Conservation (phyloP, 2,329 filamentous ascomycete genomes). For the Alternaria hordeiaustralica region DNA sequence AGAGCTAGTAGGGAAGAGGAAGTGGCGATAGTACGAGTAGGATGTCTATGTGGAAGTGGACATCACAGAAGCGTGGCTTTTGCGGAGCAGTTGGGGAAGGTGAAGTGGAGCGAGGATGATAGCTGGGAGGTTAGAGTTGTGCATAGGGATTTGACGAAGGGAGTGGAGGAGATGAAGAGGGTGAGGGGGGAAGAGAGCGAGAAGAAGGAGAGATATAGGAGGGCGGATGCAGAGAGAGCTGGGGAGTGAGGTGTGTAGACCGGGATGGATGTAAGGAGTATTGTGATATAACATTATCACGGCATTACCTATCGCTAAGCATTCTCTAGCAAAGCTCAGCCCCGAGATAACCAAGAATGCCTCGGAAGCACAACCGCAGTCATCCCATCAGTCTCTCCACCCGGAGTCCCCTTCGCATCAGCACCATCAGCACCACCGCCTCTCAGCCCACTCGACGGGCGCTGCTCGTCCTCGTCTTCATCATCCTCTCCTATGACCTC, state of each 20-base stretch:
- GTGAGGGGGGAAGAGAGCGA: background rate
- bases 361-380: background rate
- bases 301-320: rapidly evolving
- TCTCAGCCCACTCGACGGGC: background rate
- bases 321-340: background rate
- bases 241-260: background rate
- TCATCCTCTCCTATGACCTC: background rate
- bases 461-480: background rate
- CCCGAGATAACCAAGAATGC: background rate
- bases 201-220: background rate
- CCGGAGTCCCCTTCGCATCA: background rate
- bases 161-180: background rate
- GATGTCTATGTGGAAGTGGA: slow-evolving; percentile 11
- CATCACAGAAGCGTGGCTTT: slow-evolving; percentile 17
- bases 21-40: slow-evolving; percentile 1
- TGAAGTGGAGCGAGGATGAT: slow-evolving; percentile 6
- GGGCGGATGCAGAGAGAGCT: background rate
- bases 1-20: slow-evolving; percentile 1
- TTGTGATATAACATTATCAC: background rate
- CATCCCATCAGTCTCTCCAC: background rate
- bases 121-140: slow-evolving; percentile 8
- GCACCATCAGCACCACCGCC: background rate
- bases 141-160: slow-evolving; percentile 10
- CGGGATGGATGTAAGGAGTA: background rate
- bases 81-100: slow-evolving; percentile 12